Base-by-base conservation (phyloP, 2,329 filamentous ascomycete genomes). In the Purpureocillium lavendulum region DNA sequence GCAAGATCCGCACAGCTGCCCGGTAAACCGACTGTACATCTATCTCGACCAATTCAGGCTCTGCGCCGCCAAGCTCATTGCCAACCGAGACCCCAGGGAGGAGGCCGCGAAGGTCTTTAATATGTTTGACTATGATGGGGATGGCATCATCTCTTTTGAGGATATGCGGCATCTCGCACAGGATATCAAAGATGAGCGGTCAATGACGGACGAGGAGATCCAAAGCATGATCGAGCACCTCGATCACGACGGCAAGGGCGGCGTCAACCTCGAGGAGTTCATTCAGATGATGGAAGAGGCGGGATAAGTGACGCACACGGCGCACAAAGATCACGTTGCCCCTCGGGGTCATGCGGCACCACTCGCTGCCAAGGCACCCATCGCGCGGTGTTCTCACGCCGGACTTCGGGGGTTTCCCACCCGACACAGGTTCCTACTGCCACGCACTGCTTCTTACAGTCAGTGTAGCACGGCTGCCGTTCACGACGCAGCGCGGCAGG, bases 181-280 rank as follows among this genome's bases (percentile, higher is more conserved):
- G 53, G 92, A 97, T 60, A 70, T 98, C 47, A 92, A 92, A 7
- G 90, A 97, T 61, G 64, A 66, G 41, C 60, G 64, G 33, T 87
- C 86, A 11, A 71, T 98, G 50, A 87, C 92, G 51, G 90, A 98
- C 56, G 85, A 94, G 54, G 92, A 98, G 61, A 71, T 98, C 45
- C 73, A 79, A 51, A 88, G 88, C 48, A 98, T 98, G 92, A 92
- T 98, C 66, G 88, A 96, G 56, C 90, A 97, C 63, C 94, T 97
- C 67, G 92, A 98, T 66, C 73, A 96, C 48, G 86, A 94, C 56
- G 90, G 87, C 1, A 94, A 94, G 51, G 89, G 89, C 10, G 88
- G 76, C 40, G 80, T 84, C 7, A 78, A 76, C 47, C 69, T 77
- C 49, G 80, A 84, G 42, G 80, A 84, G 59, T 84, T 84, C 55